phyloP scores from a whole-genome alignment of 2,329 filamentous ascomycete genomes.

The Arthrobotrys iridis region DNA sequence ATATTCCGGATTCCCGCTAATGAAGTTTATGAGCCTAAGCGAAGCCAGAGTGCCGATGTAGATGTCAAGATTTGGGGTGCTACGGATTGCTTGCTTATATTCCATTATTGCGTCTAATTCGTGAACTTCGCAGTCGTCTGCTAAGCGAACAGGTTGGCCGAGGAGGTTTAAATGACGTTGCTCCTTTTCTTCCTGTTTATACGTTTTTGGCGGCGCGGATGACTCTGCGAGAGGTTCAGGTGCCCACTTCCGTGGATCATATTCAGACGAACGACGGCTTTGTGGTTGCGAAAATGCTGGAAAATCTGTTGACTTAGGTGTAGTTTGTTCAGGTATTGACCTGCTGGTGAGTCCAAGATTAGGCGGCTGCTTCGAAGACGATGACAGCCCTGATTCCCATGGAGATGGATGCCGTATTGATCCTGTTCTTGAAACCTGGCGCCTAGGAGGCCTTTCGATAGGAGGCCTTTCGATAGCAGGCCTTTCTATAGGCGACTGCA shows the following conservation, averaged over 20 bases:
- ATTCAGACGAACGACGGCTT: no score
- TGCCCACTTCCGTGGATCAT: neutral
- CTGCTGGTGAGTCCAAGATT: neutral
- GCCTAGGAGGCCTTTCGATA: neutral
- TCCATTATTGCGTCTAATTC: neutral
- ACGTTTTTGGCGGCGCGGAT: neutral
- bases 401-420: slow-evolving; percentile 15
- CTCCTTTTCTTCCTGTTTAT: neutral
- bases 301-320: neutral
- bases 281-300: neutral
- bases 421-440: no score
- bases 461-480: no score
- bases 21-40: slow-evolving; percentile 24
- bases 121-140: neutral
- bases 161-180: neutral
- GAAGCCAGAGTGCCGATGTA: slow-evolving; percentile 24
- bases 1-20: slow-evolving; percentile 20
- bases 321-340: neutral
- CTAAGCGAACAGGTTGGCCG: neutral
- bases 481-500: neutral
- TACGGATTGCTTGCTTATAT: slow-evolving; percentile 18
- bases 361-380: neutral
- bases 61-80: neutral
- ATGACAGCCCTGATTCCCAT: slow-evolving; percentile 8
- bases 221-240: neutral